These are phyloP conservation scores for Zygoascus meyerae DNA, from an alignment of 1,139 yeast genomes.

Conservation along the genomic window DNA sequence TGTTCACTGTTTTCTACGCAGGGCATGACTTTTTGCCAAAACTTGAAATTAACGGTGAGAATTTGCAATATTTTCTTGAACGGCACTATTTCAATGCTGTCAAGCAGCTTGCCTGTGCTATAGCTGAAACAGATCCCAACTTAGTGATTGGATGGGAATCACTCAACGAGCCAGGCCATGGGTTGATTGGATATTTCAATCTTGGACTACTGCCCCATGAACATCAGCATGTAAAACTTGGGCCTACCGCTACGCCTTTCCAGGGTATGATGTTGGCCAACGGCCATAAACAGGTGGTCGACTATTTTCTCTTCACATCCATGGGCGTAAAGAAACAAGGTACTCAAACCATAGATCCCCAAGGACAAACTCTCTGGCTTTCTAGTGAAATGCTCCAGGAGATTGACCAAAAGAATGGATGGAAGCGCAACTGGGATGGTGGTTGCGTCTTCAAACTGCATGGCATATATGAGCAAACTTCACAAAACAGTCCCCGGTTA, in stretches of 20 bases:
- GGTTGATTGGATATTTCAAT: constrained; percentile 28
- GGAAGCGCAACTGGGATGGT: constrained; percentile 64
- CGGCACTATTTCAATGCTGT: constrained; percentile 54
- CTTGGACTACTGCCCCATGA: constrained; percentile 24
- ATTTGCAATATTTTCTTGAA: constrained; percentile 76
- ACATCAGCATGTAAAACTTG: constrained; percentile 29
- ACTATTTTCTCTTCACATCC: constrained; percentile 55
- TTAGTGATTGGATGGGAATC: constrained; percentile 73
- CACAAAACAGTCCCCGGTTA: constrained; percentile 29
- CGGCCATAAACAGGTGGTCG: constrained; percentile 67
- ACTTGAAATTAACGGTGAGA: constrained; percentile 59
- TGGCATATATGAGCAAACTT: constrained; percentile 76
- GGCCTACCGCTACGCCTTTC: constrained; percentile 30
- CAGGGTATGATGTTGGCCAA: constrained; percentile 49
- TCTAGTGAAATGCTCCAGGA: constrained; percentile 31
- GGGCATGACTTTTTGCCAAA: constrained; percentile 68
- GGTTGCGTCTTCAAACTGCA: constrained; percentile 82
- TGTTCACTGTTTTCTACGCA: constrained; percentile 80
- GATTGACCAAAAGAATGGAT: constrained; percentile 61
- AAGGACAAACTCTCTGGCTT: constrained; percentile 68
- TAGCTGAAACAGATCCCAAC: constrained; percentile 52
- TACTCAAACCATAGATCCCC: constrained; percentile 51
- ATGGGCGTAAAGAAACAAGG: constrained; percentile 68
- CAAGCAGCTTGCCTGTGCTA: constrained; percentile 46
- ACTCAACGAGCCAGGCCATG: constrained; percentile 74